Conservation (phyloP, 305 asterid species). For the Salvia sclarea region DNA sequence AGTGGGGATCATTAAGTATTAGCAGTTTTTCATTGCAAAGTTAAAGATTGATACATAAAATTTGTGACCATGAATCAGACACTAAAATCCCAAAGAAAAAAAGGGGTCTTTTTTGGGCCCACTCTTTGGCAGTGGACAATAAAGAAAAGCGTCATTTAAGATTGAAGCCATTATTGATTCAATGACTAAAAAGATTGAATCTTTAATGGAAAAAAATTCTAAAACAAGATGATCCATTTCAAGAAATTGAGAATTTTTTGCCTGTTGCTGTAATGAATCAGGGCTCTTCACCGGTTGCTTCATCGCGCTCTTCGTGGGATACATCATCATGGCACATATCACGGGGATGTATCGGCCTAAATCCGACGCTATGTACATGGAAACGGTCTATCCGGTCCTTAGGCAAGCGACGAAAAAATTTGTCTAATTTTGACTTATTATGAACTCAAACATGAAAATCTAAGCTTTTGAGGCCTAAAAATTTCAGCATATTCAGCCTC, state of each 20-base stretch:
- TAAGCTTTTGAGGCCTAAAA: background rate
- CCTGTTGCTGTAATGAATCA: constrained; percentile 35
- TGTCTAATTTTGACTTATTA: background rate
- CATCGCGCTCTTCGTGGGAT: constrained; percentile 71
- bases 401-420: constrained; percentile 52
- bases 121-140: constrained; percentile 39
- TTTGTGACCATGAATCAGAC: constrained; percentile 49
- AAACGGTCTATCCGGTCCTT: constrained; percentile 85
- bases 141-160: constrained; percentile 40
- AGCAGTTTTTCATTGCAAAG: constrained; percentile 24
- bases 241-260: background rate
- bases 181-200: constrained; percentile 4
- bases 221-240: background rate
- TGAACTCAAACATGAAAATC: background rate
- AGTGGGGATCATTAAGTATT: constrained; percentile 21
- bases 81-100: constrained; percentile 36
- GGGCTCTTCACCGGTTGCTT: constrained; percentile 82
- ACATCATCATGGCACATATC: constrained; percentile 72
- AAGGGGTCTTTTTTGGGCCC: constrained; percentile 24
- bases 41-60: constrained; percentile 17
- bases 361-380: constrained; percentile 76
- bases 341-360: constrained; percentile 68
- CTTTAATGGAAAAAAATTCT: background rate
- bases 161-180: constrained; percentile 24
- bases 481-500: constrained; percentile 87